These are phyloP conservation scores for Pythium vanterpoolii DNA, from an alignment of 352 stramenopile genomes.

Conservation along the genomic window DNA sequence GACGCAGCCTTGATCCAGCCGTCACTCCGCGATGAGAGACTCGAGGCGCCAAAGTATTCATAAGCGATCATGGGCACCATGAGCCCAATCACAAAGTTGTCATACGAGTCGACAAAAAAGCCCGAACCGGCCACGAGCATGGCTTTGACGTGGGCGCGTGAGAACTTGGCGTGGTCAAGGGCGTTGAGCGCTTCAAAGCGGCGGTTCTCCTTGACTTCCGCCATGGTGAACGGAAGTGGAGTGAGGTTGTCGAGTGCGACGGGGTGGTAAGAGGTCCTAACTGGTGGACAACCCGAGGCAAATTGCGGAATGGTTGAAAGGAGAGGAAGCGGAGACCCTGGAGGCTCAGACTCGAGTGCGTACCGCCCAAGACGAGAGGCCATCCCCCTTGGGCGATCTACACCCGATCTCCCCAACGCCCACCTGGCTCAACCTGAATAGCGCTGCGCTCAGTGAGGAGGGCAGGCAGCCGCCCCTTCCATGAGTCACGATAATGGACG, in stretches of 20 bases:
- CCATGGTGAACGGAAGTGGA: background rate
- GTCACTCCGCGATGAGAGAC: slow-evolving; percentile 27
- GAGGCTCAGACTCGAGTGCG: too few species aligned
- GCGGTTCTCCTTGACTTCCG: slow-evolving; percentile 4
- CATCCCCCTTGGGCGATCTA: too few species aligned
- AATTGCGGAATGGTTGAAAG: slow-evolving; percentile 14
- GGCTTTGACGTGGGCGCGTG: slow-evolving; percentile 40
- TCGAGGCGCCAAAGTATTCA: slow-evolving; percentile 43
- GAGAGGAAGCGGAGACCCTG: too few species aligned
- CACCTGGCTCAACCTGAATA: too few species aligned
- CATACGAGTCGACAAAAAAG: slow-evolving; percentile 57
- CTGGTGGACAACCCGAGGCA: background rate
- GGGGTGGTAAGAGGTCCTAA: too few species aligned
- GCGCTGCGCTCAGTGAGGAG: too few species aligned
- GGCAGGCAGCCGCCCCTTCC: too few species aligned
- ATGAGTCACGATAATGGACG: too few species aligned
- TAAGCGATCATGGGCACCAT: slow-evolving; percentile 36
- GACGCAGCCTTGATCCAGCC: slow-evolving; percentile 40
- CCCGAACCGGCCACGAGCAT: slow-evolving; percentile 36
- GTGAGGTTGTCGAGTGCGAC: background rate
- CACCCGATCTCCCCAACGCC: too few species aligned
- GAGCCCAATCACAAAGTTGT: slow-evolving; percentile 49
- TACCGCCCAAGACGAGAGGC: background rate
- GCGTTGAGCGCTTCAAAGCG: slow-evolving; percentile 22
- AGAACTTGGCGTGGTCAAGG: slow-evolving; percentile 50